Base-by-base conservation (phyloP, 2,329 filamentous ascomycete species). In the Leptosphaerulina australis region DNA sequence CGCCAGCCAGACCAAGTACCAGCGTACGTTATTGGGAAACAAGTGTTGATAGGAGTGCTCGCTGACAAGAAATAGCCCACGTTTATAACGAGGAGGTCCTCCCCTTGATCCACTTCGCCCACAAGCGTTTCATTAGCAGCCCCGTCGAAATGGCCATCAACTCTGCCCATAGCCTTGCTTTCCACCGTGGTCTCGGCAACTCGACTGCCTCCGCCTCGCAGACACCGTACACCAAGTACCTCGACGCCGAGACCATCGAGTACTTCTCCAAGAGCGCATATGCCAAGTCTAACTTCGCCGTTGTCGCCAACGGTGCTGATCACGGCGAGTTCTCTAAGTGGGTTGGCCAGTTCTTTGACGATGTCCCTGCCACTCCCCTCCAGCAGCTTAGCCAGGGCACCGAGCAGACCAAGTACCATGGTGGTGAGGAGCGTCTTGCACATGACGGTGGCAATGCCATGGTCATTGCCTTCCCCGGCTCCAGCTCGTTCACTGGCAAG, bases 401-500 rank as follows among this genome's bases (percentile, higher is more conserved):
- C 55, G 76, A 84, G 61, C 80, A 88, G 58, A 83, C 85, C 72
- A 94, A 92, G 77, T 99, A 97, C 85, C 89, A 85, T 70, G 94
- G 94, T 74, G 95, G 94, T 71, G 91, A 99, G 82, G 90, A 96
- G 80, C 90, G 94, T 65, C 88, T 89, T 62, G 81, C 88, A 58
- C 88, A 91, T 75, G 81, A 80, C 53, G 80, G 81, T 59, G 88
- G 90, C 63, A 97, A 96, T 78, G 83, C 91, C 33, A 74, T 96
- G 64, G 89, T 96, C 62, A 85, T 99, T 70, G 94, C 86, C 57
- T 97, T 99, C 88, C 89, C 91, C 50, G 92, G 93, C 53, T 91
- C 91, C 57, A 88, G 90, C 76, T 86, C 87, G 28, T 83, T 83
- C 67, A 86, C 84, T 29, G 82, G 82, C 64, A 81, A 81, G 58